Percentiles rank a stretch among this genome's conserved stretches.
Conservation (phyloP, 805 yeast genomes). For the Metschnikowia arizonensis region DNA sequence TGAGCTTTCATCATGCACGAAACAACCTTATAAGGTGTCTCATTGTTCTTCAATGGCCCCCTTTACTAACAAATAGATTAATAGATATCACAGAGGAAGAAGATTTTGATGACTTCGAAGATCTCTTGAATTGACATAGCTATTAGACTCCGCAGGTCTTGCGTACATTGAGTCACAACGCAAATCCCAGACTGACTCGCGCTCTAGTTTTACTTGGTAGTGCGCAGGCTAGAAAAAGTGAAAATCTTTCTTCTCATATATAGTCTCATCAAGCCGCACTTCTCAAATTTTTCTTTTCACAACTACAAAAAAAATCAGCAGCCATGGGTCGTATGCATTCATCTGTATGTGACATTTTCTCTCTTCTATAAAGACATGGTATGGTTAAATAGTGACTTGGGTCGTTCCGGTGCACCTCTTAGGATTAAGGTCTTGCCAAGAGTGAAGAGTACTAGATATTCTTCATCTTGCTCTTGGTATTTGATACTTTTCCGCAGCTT, state of each 20-base stretch:
- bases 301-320: constrained; percentile 41
- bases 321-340: constrained; percentile 99
- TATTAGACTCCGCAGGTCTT: not conserved
- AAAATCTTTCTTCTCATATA: constrained; percentile 22
- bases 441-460: constrained; percentile 20
- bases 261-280: constrained; percentile 8
- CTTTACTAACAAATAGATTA: constrained; percentile 38
- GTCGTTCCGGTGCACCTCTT: constrained; percentile 22
- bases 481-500: constrained; percentile 16
- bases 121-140: constrained; percentile 14
- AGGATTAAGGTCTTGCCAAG: constrained; percentile 29
- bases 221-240: constrained; percentile 7
- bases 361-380: constrained; percentile 13
- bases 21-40: not conserved
- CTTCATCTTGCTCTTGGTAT: constrained; percentile 21
- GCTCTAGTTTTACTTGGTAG: not conserved
- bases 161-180: constrained; percentile 4
- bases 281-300: constrained; percentile 4
- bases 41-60: not conserved
- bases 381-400: constrained; percentile 25
- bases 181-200: constrained; percentile 4
- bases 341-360: constrained; percentile 62
- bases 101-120: constrained; percentile 59
- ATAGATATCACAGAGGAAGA: constrained; percentile 65
- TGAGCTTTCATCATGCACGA: not conserved